Evolutionary conservation across 2,329 filamentous ascomycete genomes (phyloP), one percentile per base, ranked within the genome.

Genomic region (Penicillium sp.): DNA sequence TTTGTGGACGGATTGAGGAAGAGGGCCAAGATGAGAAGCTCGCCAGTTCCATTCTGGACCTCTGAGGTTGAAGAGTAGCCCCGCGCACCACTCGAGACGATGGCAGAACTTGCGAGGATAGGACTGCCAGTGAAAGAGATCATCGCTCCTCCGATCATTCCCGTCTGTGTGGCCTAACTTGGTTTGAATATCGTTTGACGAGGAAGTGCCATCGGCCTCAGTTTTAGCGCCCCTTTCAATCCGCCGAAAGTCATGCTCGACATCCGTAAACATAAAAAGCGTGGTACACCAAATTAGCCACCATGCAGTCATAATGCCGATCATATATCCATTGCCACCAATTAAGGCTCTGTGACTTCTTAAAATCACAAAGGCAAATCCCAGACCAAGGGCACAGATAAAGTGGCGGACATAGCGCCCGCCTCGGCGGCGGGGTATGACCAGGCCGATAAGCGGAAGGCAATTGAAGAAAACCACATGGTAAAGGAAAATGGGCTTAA

Each of bases 21-120:
- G 53, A 13, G 66, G 63, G 11, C 63, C 69, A 24, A 83, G 67
- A 7, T 74, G 75, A 13, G 76, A 70, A 22, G 76, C 76, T 5
- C 82, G 74, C 75, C 81, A 84, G 60, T 78, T 81, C 83, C 83
- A 86, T 54, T 81, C 80, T 30, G 80, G 74, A 9, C 83, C 83
- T 42, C 83, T 76, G 60, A 85, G 81, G 61, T 78, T 83, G 63
- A 75, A 76, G 54, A 83, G 75, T 33, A 84, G 65, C 51, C 84
- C 82, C 10, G 76, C 57, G 3, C 79, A 74, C 82, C 83, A 86
- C 51, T 83, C 78, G 16, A 85, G 58, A 14, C 82, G 79, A 55
- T 83, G 78, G 20, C 69, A 61, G 35, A 83, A 75, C 2, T 74
- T 67, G 3, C 58, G 54, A 60, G 82, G 80, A 57, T 80, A 83